These are phyloP conservation scores for Cercophora sp. DNA, from an alignment of 495 filamentous ascomycete species.

Conservation along the genomic window DNA sequence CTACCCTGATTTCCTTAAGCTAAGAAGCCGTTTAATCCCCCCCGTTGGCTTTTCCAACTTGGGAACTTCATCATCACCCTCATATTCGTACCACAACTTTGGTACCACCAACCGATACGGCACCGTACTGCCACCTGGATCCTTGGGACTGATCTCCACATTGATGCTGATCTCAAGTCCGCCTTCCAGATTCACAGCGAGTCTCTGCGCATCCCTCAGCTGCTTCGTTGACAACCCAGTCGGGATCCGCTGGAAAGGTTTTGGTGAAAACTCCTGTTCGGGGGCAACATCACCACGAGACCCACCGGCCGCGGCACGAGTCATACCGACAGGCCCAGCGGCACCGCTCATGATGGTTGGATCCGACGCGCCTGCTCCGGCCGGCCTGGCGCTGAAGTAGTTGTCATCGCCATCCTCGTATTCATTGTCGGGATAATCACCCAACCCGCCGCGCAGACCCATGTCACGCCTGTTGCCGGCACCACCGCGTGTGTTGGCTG, in stretches of 20 bases:
- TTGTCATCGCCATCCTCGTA: conserved; percentile 41
- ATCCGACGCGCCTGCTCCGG: background rate
- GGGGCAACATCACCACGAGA: conserved; percentile 12
- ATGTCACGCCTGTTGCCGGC: conserved; percentile 14
- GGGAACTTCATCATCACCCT: conserved; percentile 19
- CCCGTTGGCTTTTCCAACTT: conserved; percentile 9
- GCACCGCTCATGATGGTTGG: conserved; percentile 17
- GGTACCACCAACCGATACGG: conserved; percentile 87
- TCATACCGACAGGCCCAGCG: conserved; percentile 14
- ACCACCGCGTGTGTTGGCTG: background rate
- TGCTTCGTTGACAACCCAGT: conserved; percentile 65
- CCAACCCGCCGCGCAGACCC: conserved; percentile 34
- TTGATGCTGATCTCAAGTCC: conserved; percentile 83
- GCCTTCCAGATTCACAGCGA: conserved; percentile 61
- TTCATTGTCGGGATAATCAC: conserved; percentile 28
- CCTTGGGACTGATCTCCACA: conserved; percentile 76
- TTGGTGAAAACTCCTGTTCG: conserved; percentile 19
- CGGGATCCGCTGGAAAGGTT: conserved; percentile 67
- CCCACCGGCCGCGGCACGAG: conserved; percentile 9
- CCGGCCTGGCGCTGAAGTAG: conserved; percentile 35
- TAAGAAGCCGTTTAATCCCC: conserved; percentile 20
- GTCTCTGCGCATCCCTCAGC: conserved; percentile 31
- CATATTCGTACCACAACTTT: conserved; percentile 56
- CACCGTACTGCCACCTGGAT: conserved; percentile 83
- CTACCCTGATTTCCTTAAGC: conserved; percentile 11